A percentile compares a stretch with the other conserved stretches of the same genome.
Evolutionary conservation across 1,139 yeast genomes (phyloP).

Genomic region (Lodderomyces margitis): DNA sequence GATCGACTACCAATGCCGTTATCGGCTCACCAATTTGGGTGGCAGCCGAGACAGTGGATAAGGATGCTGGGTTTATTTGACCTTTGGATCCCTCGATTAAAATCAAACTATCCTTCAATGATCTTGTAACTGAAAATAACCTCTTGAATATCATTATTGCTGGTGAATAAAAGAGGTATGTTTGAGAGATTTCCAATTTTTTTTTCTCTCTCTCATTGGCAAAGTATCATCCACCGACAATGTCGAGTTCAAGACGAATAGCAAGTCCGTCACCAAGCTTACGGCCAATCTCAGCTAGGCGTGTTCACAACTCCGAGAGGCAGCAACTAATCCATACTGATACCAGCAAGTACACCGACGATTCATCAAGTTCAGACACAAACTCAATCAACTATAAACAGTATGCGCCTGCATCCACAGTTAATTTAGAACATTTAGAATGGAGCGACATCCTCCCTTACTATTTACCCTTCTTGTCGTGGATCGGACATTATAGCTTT

Average conservation of each 20-base stretch:
- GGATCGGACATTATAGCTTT: constrained; percentile 66
- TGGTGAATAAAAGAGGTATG: background rate
- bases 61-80: constrained; percentile 60
- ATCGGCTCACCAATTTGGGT: constrained; percentile 60
- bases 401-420: constrained; percentile 25
- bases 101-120: constrained; percentile 56
- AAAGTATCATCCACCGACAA: background rate
- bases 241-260: constrained; percentile 13
- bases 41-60: constrained; percentile 69
- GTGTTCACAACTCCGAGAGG: constrained; percentile 28
- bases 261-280: constrained; percentile 33
- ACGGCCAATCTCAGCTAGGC: constrained; percentile 30
- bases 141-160: constrained; percentile 21
- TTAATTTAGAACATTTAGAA: constrained; percentile 21
- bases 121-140: constrained; percentile 27
- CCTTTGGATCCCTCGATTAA: constrained; percentile 63
- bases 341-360: constrained; percentile 7
- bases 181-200: no score
- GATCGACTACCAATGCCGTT: constrained; percentile 59
- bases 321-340: constrained; percentile 19
- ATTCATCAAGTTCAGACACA: constrained; percentile 11
- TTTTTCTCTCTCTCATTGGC: background rate
- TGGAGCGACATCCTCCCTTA: constrained; percentile 50
- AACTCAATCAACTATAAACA: constrained; percentile 21
- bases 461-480: constrained; percentile 77